These are phyloP conservation scores for Aureobasidium melanogenum DNA, from an alignment of 2,329 filamentous ascomycete genomes.

Conservation along the genomic window DNA sequence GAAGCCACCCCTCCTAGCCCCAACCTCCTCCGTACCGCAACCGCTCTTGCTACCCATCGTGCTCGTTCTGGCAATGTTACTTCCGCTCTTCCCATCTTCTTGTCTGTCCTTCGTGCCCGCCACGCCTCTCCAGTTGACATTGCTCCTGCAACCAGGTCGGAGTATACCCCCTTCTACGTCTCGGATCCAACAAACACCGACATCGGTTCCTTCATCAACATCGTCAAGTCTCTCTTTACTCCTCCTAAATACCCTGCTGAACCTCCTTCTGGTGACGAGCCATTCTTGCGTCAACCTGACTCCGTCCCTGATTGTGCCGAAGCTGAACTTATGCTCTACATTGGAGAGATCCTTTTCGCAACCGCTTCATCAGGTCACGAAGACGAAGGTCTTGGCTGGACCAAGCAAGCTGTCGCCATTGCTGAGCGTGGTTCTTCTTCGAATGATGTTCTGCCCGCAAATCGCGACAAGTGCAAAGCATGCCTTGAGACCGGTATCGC, in stretches of 20 bases:
- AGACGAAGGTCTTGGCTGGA: slow-evolving; percentile 78
- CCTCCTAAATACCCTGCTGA: slow-evolving; percentile 53
- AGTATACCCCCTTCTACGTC: neutral
- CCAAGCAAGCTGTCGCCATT: slow-evolving; percentile 27
- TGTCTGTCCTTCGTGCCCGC: slow-evolving; percentile 74
- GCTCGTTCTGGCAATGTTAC: slow-evolving; percentile 60
- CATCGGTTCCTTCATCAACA: slow-evolving; percentile 19
- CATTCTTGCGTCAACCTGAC: slow-evolving; percentile 54
- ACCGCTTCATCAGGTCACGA: slow-evolving; percentile 41
- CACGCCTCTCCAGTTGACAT: slow-evolving; percentile 45
- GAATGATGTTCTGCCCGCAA: slow-evolving; percentile 21
- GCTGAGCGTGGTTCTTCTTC: neutral
- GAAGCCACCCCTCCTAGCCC: slow-evolving; percentile 49
- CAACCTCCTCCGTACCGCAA: slow-evolving; percentile 68
- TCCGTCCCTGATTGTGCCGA: slow-evolving; percentile 64
- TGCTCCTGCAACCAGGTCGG: slow-evolving; percentile 18
- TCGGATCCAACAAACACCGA: slow-evolving; percentile 15
- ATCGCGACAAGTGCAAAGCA: slow-evolving; percentile 58
- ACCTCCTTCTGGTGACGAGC: slow-evolving; percentile 59
- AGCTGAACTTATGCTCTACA: slow-evolving; percentile 77
- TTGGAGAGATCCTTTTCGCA: slow-evolving; percentile 86
- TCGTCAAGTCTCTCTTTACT: slow-evolving; percentile 26
- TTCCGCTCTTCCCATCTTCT: slow-evolving; percentile 69
- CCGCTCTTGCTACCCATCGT: slow-evolving; percentile 68
- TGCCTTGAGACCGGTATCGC: slow-evolving; percentile 68